Evolutionary conservation across 768 basidiomycete species (phyloP).

Genomic region (Pleurotus pulmonarius): DNA sequence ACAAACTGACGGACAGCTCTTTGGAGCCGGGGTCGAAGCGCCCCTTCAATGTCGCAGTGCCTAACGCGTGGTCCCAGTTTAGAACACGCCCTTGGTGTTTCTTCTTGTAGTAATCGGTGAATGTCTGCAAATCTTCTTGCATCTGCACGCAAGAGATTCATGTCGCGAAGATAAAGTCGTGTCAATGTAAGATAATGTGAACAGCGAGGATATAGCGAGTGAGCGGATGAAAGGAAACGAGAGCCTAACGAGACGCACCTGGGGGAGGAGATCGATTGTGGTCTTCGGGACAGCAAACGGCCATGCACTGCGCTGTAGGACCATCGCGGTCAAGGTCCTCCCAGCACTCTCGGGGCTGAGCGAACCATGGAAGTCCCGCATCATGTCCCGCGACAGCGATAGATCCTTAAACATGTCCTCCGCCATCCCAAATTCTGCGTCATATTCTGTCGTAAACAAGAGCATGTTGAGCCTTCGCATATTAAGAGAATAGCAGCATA

Average conservation of each 20-base stretch:
- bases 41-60: constrained; percentile 73
- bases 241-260: constrained; percentile 25
- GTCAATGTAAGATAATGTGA: no score
- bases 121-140: constrained; percentile 64
- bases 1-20: constrained; percentile 87
- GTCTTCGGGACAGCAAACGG: constrained; percentile 61
- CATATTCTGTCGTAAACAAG: constrained; percentile 60
- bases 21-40: constrained; percentile 68
- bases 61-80: constrained; percentile 85
- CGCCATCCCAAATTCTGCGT: constrained; percentile 92
- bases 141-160: constrained; percentile 42
- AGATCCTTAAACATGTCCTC: constrained; percentile 96
- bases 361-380: constrained; percentile 60
- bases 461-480: neutral
- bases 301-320: constrained; percentile 88
- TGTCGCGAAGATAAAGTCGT: no score
- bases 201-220: neutral
- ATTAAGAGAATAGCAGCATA: neutral
- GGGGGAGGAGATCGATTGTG: constrained; percentile 48
- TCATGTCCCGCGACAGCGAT: constrained; percentile 67
- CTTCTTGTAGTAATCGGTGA: constrained; percentile 66
- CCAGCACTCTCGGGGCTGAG: constrained; percentile 31
- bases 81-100: constrained; percentile 77
- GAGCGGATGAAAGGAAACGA: neutral
- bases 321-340: constrained; percentile 65